Evolutionary conservation across 257 asterid genomes (phyloP).

Genomic region (Thymus quinquecostatus): DNA sequence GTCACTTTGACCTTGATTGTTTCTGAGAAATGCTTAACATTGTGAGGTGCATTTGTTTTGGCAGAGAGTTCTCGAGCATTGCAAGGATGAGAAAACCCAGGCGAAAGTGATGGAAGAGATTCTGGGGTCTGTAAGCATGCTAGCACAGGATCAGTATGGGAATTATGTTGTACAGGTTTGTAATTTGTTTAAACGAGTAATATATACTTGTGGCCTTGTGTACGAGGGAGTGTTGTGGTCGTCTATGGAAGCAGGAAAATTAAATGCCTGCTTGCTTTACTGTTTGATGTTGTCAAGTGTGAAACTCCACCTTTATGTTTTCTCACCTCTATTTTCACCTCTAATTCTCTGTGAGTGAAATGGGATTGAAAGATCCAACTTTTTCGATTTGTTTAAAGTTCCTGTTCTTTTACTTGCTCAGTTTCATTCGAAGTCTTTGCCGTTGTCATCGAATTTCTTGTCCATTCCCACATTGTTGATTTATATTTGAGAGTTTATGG

Average conservation of each 20-base stretch:
- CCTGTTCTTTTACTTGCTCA: slow-evolving; percentile 1
- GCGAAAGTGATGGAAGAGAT: slow-evolving; percentile 90
- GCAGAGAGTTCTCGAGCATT: slow-evolving; percentile 93
- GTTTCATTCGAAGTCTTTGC: not conserved
- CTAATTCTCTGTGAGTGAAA: too few relatives aligned
- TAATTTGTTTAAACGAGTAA: not conserved
- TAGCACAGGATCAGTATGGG: slow-evolving; percentile 97
- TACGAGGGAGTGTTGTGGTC: slow-evolving; percentile 3
- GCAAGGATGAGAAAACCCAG: slow-evolving; percentile 71
- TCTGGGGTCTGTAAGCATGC: slow-evolving; percentile 83
- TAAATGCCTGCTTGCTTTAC: not conserved
- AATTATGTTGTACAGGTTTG: slow-evolving; percentile 94
- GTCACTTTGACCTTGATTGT: not conserved
- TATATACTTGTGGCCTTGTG: not conserved
- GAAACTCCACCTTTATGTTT: not conserved
- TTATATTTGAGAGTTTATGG: not conserved
- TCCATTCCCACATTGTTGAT: slow-evolving; percentile 3
- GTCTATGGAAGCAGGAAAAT: slow-evolving; percentile 4
- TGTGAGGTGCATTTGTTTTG: slow-evolving; percentile 23
- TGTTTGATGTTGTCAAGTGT: not conserved
- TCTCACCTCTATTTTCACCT: not conserved
- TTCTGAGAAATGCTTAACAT: not conserved
- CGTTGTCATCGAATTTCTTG: not conserved
- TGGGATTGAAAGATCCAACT: not conserved
- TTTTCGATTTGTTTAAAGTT: not conserved